Evolutionary conservation across 495 filamentous ascomycete genomes (phyloP).

Genomic region (Astrothelium subdiscretum): DNA sequence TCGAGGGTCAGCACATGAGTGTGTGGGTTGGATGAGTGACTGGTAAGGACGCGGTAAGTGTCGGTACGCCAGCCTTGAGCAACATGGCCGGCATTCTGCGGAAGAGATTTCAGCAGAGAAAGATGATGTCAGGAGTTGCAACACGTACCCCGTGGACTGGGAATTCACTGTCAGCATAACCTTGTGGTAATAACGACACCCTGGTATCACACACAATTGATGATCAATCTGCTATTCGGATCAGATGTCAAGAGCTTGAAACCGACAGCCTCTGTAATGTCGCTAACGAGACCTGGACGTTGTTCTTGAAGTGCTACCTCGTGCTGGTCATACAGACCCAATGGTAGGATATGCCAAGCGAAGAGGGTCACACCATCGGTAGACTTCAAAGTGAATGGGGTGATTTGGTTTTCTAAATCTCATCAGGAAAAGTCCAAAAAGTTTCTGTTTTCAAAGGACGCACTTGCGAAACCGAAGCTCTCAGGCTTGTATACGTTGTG

Average conservation of each 20-base stretch:
- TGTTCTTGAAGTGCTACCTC: slow-evolving; percentile 19
- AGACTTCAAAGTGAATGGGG: slow-evolving; percentile 27
- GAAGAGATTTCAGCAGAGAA: slow-evolving; percentile 9
- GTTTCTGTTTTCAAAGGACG: slow-evolving; percentile 17
- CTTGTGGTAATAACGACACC: neutral
- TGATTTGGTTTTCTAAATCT: slow-evolving; percentile 25
- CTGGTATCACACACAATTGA: slow-evolving; percentile 21
- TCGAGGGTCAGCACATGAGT: slow-evolving; percentile 65
- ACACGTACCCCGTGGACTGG: slow-evolving; percentile 9
- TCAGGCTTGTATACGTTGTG: slow-evolving; percentile 60
- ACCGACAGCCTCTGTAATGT: slow-evolving; percentile 20
- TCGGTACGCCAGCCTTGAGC: slow-evolving; percentile 40
- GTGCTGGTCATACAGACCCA: slow-evolving; percentile 27
- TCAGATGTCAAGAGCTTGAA: slow-evolving; percentile 24
- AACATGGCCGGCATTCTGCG: slow-evolving; percentile 40
- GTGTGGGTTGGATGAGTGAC: slow-evolving; percentile 28
- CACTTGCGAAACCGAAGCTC: slow-evolving; percentile 73
- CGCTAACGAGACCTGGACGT: slow-evolving; percentile 11
- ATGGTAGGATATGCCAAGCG: slow-evolving; percentile 31
- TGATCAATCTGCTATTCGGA: slow-evolving; percentile 23
- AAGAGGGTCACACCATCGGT: slow-evolving; percentile 27
- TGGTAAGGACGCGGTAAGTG: slow-evolving; percentile 38
- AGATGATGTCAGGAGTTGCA: neutral
- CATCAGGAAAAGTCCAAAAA: neutral
- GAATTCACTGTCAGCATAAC: neutral